Base-by-base conservation (phyloP, 495 filamentous ascomycete genomes). In the Talaromyces liani region DNA sequence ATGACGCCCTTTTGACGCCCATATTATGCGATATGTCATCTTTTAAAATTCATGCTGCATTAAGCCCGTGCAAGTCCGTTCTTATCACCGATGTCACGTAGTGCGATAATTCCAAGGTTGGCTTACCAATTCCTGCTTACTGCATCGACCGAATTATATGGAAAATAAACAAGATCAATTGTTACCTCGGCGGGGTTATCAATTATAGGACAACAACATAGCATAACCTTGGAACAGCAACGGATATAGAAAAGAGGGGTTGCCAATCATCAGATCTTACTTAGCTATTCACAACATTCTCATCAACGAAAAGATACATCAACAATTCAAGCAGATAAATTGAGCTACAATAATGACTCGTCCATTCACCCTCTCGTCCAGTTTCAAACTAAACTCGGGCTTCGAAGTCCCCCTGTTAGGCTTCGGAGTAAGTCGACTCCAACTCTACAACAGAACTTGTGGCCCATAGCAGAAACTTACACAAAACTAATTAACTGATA, bases 321-420 rank as follows among this genome's bases (percentile, higher is more conserved):
- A 41, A 16, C 3, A 16, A 16, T 16, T 41, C 14, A 41, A 6
- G 22, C 36, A n/a, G 14, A 41, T 16, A 41, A 39, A 1, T 41
- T 16, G 36, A 41, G 12, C 36, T 9, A 53, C 33, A 16, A 63
- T 55, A 16, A 63, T 55, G 61, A 20, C 54, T 33, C 31, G 18
- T 36, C 36, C 58, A 25, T 29, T 33, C 55, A 20, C 12, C 25
- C 24, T 53, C 22, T 33, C 33, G 45, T 57, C 29, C 33, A 88
- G 80, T 41, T 77, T 87, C 66, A 87, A 85, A 69, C 77, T 93
- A 74, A 84, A 85, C 65, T 91, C 90, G 54, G 91, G 91, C 61
- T 87, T 87, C 71, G 85, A 91, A 63, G 91, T 95, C 41, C 91
- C 91, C 0, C 73, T 82, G 9, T 68, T 93, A 41, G 91, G 91